Conservation (phyloP, 1,139 yeast genomes). For the Protomyces pachydermus region DNA sequence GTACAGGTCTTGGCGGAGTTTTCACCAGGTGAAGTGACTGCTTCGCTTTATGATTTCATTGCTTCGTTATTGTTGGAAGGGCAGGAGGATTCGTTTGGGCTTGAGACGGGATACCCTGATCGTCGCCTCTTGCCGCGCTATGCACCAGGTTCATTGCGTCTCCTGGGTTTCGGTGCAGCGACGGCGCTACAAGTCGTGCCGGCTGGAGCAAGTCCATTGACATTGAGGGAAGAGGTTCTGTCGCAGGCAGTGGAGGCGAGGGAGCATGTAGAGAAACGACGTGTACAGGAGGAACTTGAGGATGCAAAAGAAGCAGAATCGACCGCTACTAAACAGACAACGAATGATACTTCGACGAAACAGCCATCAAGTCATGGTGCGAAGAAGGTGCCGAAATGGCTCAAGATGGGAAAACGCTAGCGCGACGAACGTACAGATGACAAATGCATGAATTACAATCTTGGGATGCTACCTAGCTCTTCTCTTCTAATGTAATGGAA, state of each 20-base stretch:
- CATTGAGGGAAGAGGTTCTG: not conserved
- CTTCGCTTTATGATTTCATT: not conserved
- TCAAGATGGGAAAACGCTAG: not conserved
- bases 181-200: not conserved
- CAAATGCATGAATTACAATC: no score
- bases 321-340: not conserved
- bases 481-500: no score
- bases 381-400: not conserved
- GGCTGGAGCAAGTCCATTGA: not conserved
- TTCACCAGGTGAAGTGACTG: not conserved
- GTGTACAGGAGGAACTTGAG: not conserved
- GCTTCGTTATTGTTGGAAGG: not conserved
- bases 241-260: not conserved
- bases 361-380: not conserved
- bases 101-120: not conserved
- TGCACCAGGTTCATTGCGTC: not conserved
- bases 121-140: not conserved
- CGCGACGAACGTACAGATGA: no score
- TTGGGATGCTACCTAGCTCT: no score
- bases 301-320: not conserved
- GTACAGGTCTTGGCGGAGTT: not conserved
- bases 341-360: no score
- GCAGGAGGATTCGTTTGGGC: not conserved
- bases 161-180: not conserved
- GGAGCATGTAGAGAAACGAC: not conserved